Evolutionary conservation across 148 eudicot species (phyloP).

Genomic region (Bassia scoparia): DNA sequence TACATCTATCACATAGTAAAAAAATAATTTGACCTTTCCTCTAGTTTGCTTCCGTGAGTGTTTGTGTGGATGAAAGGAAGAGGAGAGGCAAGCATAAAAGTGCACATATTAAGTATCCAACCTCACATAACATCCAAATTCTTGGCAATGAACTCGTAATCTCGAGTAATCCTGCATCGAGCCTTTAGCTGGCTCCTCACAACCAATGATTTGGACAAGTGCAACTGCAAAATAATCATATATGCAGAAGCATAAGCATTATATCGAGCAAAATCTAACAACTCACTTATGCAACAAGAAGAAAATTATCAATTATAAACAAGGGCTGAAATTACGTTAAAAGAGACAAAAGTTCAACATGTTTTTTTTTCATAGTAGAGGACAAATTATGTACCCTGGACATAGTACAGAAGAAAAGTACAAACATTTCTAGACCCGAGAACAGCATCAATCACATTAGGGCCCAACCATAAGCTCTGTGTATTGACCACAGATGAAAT

Average conservation of each 20-base stretch:
- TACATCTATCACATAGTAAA: neutral
- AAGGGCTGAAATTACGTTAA: neutral
- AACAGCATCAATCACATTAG: slow-evolving; percentile 3
- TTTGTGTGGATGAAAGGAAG: neutral
- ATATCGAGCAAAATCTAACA: neutral
- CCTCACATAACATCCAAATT: slow-evolving; percentile 69
- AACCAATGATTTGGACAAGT: slow-evolving; percentile 43
- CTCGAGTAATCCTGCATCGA: slow-evolving; percentile 39
- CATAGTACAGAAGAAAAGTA: neutral
- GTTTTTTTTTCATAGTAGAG: too few relatives aligned
- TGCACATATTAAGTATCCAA: slow-evolving; percentile 16
- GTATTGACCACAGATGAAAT: neutral
- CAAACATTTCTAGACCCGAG: neutral
- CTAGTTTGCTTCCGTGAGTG: too few relatives aligned
- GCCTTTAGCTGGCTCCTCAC: slow-evolving; percentile 28
- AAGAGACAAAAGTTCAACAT: neutral
- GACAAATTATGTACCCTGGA: neutral
- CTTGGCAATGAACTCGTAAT: slow-evolving; percentile 53
- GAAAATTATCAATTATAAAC: neutral
- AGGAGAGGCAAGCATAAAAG: neutral
- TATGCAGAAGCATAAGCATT: slow-evolving; percentile 14
- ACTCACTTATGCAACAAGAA: slow-evolving; percentile 7
- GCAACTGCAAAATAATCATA: slow-evolving; percentile 35
- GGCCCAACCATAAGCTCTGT: neutral
- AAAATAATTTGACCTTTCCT: neutral